Evolutionary conservation across 176 grass and related monocot species (phyloP), one percentile per base, ranked within the genome.

Genomic region (Raddia distichophylla): DNA sequence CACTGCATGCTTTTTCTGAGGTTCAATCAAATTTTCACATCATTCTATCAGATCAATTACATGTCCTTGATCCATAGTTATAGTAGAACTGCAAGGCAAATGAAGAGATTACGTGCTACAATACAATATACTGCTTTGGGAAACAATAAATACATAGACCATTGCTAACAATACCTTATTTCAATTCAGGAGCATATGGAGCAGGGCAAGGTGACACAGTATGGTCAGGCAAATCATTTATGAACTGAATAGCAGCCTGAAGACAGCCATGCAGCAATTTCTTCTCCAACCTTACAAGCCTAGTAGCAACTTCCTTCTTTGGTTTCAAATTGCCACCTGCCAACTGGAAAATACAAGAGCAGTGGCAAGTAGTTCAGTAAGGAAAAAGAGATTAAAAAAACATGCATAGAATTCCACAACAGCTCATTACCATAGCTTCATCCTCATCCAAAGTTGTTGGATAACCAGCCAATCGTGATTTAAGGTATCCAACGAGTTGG

Each of bases 181-280:
- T 95, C 81, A 99, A 80, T 75, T 91, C 68, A 78, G 93, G 96
- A 47, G 89, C 80, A 83, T 84, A 95, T 67, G 87, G 91, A 88
- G 93, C 93, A 83, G 91, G 96, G 68, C 96, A 99, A 76, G 96
- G 96, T 20, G 67, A 95, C 43, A 99, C 67, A 17, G 82, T 93
- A 83, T 90, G 77, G 67, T 99, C 93, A 60, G 96, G 93, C 89
- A 99, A 90, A 10, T 89, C 73, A 47, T 82, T 86, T 91, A 93
- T 95, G 40, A 99, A 74, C 78, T 93, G 85, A 9, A 80, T 84
- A 76, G 79, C 86, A 73, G 79, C 93, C 85, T 87, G 82, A 71
- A 98, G 86, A 88, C 91, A 98, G 60, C 82, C 91, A 91, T 93
- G 96, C 59, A 98, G 81, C 72, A 98, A 93, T 86, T 90, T 98